A percentile compares a stretch with the other conserved stretches of the same genome.
Evolutionary conservation across 116 monocot species (phyloP).

Genomic region (Iris pallida): DNA sequence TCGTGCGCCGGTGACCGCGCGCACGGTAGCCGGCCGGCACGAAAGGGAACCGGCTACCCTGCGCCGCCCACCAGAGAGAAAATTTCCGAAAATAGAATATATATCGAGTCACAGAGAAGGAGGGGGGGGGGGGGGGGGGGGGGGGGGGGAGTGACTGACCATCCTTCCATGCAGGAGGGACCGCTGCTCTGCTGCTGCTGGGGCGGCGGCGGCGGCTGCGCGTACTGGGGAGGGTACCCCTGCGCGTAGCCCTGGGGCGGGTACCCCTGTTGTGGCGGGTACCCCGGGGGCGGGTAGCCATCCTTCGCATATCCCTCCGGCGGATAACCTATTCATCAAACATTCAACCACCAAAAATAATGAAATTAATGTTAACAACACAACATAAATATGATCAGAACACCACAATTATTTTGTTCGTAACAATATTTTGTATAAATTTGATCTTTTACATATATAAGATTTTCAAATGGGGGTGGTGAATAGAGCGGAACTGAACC

Average conservation of each 20-base stretch:
- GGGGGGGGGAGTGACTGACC: constrained; percentile 53
- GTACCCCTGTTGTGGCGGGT: constrained; percentile 52
- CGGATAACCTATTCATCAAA: constrained; percentile 38
- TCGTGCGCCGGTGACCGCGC: not conserved
- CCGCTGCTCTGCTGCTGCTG: constrained; percentile 38
- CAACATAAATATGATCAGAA: not conserved
- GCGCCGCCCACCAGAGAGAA: no score
- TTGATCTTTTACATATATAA: no score
- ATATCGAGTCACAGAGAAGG: constrained; percentile 2
- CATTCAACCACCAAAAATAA: constrained; percentile 1
- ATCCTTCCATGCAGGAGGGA: constrained; percentile 68
- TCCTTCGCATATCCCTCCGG: constrained; percentile 39
- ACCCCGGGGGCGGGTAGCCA: constrained; percentile 60
- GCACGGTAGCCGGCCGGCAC: not conserved
- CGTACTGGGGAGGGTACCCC: constrained; percentile 53
- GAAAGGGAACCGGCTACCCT: no score
- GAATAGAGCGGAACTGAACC: not conserved
- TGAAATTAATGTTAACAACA: no score
- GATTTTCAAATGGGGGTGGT: no score
- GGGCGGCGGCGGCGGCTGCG: constrained; percentile 46
- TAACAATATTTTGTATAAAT: no score
- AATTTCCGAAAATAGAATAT: not conserved
- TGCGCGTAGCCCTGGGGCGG: constrained; percentile 46
- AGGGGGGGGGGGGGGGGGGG: no score
- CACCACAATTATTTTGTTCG: no score